A percentile compares a stretch with the other conserved stretches of the same genome.
Evolutionary conservation across 1,284 basidiomycete species (phyloP).

Genomic region (Omphalotus olearius): DNA sequence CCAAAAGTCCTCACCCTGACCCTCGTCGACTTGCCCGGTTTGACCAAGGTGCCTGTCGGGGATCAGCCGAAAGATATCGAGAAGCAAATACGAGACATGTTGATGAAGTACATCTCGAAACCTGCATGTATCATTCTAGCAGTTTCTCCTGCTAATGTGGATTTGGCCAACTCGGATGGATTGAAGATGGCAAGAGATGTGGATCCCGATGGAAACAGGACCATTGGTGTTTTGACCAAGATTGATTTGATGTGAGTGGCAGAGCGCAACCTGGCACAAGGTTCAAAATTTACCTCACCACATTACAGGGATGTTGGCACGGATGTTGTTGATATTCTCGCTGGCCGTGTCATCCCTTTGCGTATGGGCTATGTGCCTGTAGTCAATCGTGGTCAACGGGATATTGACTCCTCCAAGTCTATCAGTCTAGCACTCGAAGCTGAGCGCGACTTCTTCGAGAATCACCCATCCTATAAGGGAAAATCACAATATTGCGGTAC

Average conservation of each 20-base stretch:
- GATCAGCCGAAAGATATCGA: conserved; percentile 98
- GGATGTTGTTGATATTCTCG: conserved; percentile 97
- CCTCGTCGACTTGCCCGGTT: conserved; percentile 93
- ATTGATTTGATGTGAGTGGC: conserved; percentile 87
- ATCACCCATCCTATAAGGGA: conserved; percentile 86
- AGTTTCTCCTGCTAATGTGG: conserved; percentile 94
- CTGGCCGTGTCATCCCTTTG: conserved; percentile 93
- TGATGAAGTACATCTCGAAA: conserved; percentile 93
- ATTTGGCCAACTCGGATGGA: conserved; percentile 98
- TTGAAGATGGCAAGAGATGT: conserved; percentile 95
- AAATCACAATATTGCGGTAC: conserved; percentile 98
- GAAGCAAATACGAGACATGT: conserved; percentile 96
- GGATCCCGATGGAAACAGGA: conserved; percentile 92
- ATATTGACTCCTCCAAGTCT: conserved; percentile 87
- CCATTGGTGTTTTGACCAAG: conserved; percentile 97
- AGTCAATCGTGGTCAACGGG: conserved; percentile 95
- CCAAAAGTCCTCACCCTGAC: conserved; percentile 97
- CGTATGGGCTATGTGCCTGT: conserved; percentile 97
- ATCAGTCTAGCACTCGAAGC: conserved; percentile 85
- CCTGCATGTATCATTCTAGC: conserved; percentile 90
- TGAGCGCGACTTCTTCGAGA: conserved; percentile 93
- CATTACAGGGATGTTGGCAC: conserved; percentile 84
- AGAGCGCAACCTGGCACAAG: not conserved
- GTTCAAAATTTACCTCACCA: conserved; percentile 7
- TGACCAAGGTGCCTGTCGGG: conserved; percentile 96